Evolutionary conservation across 2,329 filamentous ascomycete genomes (phyloP).

Genomic region (Hypoxylon sp.): DNA sequence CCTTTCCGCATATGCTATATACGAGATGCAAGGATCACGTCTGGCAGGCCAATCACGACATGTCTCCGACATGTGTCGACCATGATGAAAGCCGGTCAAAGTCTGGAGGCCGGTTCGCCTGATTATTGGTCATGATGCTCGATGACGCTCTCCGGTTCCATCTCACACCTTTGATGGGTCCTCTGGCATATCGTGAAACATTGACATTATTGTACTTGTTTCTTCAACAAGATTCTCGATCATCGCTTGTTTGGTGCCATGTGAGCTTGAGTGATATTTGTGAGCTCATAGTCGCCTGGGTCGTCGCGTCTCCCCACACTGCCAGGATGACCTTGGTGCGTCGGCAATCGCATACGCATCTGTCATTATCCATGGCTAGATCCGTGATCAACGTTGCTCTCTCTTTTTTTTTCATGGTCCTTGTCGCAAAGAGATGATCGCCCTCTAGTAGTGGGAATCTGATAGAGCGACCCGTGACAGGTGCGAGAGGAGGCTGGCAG

Average conservation of each 20-base stretch:
- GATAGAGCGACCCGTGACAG: slow-evolving; percentile 45
- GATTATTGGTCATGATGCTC: slow-evolving; percentile 48
- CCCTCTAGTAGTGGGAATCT: slow-evolving; percentile 47
- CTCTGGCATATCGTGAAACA: slow-evolving; percentile 51
- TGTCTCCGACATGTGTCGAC: slow-evolving; percentile 42
- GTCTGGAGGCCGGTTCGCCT: slow-evolving; percentile 43
- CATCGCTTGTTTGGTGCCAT: slow-evolving; percentile 41
- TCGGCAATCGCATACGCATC: slow-evolving; percentile 52
- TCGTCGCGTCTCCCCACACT: slow-evolving; percentile 47
- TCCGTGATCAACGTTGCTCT: slow-evolving; percentile 47
- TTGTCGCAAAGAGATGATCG: slow-evolving; percentile 44
- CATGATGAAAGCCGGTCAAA: slow-evolving; percentile 47
- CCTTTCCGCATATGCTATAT: slow-evolving; percentile 51
- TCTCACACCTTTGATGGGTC: slow-evolving; percentile 45
- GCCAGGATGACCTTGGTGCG: slow-evolving; percentile 35
- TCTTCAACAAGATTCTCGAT: slow-evolving; percentile 41
- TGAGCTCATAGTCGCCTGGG: slow-evolving; percentile 43
- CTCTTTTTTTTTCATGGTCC: slow-evolving; percentile 24
- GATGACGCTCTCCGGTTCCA: slow-evolving; percentile 48
- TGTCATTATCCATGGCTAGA: slow-evolving; percentile 54
- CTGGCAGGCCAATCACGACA: slow-evolving; percentile 52
- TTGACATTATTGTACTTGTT: slow-evolving; percentile 43
- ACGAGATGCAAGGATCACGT: slow-evolving; percentile 48
- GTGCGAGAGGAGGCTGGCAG: slow-evolving; percentile 33
- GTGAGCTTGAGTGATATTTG: slow-evolving; percentile 47